These are phyloP conservation scores for Spathaspora arborariae DNA, from an alignment of 805 yeast genomes.

Conservation along the genomic window DNA sequence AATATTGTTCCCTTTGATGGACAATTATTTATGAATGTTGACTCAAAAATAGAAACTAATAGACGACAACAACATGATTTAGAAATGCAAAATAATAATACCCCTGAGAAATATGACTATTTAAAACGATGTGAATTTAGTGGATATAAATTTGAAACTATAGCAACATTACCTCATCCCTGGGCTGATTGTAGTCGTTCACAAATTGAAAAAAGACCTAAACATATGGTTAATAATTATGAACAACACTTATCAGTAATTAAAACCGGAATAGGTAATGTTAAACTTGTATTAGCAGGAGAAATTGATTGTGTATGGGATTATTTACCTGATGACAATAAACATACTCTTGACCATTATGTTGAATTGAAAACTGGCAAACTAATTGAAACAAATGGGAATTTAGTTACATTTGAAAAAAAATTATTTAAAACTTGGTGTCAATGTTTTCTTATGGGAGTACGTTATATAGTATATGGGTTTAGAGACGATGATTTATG, in stretches of 20 bases:
- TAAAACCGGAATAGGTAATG: slow-evolving; percentile 75
- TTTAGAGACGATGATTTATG: slow-evolving; percentile 71
- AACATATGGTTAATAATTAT: slow-evolving; percentile 58
- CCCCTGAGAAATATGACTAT: slow-evolving; percentile 22
- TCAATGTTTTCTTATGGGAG: slow-evolving; percentile 85
- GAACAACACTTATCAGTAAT: slow-evolving; percentile 83
- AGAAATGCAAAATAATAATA: slow-evolving; percentile 14
- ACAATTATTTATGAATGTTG: slow-evolving; percentile 59
- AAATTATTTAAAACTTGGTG: slow-evolving; percentile 87
- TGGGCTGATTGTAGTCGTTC: slow-evolving; percentile 66
- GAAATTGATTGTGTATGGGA: slow-evolving; percentile 93
- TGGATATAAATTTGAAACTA: slow-evolving; percentile 83
- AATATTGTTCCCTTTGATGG: slow-evolving; percentile 73
- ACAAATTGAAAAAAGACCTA: slow-evolving; percentile 62
- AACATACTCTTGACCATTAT: slow-evolving; percentile 64
- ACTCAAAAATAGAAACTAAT: slow-evolving; percentile 35
- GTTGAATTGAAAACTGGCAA: slow-evolving; percentile 78
- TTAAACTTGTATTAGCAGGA: slow-evolving; percentile 70
- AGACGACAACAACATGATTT: slow-evolving; percentile 21
- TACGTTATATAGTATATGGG: slow-evolving; percentile 78
- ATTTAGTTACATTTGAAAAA: slow-evolving; percentile 64
- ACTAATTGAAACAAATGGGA: slow-evolving; percentile 50
- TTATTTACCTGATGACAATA: slow-evolving; percentile 51
- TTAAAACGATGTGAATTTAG: slow-evolving; percentile 47
- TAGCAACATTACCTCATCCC: slow-evolving; percentile 73